These are phyloP conservation scores for Globisporangium okanoganense DNA, from an alignment of 352 stramenopile species.

Conservation along the genomic window DNA sequence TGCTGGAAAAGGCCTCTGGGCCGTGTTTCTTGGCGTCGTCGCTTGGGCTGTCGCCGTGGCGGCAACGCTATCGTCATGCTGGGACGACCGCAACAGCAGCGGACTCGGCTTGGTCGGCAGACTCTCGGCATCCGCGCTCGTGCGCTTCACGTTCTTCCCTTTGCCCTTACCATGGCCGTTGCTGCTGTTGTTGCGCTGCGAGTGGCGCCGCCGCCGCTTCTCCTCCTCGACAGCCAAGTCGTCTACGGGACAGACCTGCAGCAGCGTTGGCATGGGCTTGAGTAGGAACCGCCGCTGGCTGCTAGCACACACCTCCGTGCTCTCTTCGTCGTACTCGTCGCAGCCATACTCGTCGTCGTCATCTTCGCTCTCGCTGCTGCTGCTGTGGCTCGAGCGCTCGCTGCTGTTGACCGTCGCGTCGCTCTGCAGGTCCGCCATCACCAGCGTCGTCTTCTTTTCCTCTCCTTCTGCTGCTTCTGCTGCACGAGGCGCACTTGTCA, in stretches of 20 bases:
- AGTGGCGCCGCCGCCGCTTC: constrained; percentile 58
- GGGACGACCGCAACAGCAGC: constrained; percentile 11
- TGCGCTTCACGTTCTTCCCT: constrained; percentile 42
- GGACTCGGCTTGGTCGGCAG: constrained; percentile 44
- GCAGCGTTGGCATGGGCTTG: constrained; percentile 67
- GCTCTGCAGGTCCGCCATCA: constrained; percentile 10
- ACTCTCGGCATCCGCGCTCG: constrained; percentile 53
- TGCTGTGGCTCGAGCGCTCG: constrained; percentile 13
- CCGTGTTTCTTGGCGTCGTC: constrained; percentile 11
- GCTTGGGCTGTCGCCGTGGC: constrained; percentile 6
- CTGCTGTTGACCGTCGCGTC: constrained; percentile 15
- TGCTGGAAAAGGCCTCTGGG: background rate
- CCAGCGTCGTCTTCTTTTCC: background rate
- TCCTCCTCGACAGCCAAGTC: constrained; percentile 75
- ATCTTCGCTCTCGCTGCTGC: background rate
- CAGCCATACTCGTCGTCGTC: constrained; percentile 8
- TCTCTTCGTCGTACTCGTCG: constrained; percentile 16
- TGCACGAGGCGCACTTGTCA: background rate
- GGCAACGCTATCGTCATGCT: constrained; percentile 12
- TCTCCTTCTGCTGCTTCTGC: background rate
- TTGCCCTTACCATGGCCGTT: constrained; percentile 8
- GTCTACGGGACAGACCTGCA: constrained; percentile 71
- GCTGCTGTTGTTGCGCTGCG: constrained; percentile 22
- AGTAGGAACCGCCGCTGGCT: constrained; percentile 32
- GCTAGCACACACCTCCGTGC: background rate